Base-by-base conservation (phyloP, 2,329 filamentous ascomycete species). In the Dendrostoma leiphaemia region DNA sequence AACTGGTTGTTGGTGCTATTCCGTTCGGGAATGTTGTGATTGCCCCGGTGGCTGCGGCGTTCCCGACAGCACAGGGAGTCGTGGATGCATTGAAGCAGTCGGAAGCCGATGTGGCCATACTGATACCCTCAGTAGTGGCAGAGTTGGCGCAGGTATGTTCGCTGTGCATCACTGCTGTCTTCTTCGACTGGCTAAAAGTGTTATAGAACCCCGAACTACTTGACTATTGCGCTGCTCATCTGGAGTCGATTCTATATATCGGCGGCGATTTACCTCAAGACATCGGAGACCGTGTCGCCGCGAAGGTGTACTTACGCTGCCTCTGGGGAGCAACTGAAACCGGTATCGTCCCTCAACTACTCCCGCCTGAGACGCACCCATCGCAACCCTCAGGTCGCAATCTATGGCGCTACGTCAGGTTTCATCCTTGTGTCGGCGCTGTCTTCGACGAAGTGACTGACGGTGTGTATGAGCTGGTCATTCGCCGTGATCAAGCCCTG, bases 81-180 rank as follows among this genome's bases (percentile, higher is more conserved):
- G 62, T 67, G 3, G 64, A 67, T 23, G 59, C 62, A 4, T 61
- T 70, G 1, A 62, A 65, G 53, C 58, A 64, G 23, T 58, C 63
- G 32, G 64, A 63, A 6, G 64, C 62, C 0, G 65, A 70, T 15
- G 48, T 67, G 19, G 69, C 67, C 6, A 40, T 71, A 4, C 53
- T 69, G 2, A 64, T 68, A 12, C 68, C 68, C 0, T 70, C 66
- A 4, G 63, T 73, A 1, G 62, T 73, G 1, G 62, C 62, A 6
- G 69, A 73, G 46, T 48, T 74, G 3, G 47, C 52, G 1, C 52
- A 54, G 9, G n/a, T n/a, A 38, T 45, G 10, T 41, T 47, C 3
- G 40, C 38, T 1, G 19, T 28, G 12, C 47, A 50, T 7, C 24
- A 15, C 5, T 12, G 4, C 26, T 54, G 52, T 8, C 3, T 31